Percentiles rank a stretch among this genome's conserved stretches.
Evolutionary conservation across 1,284 basidiomycete species (phyloP).

Genomic region (Leccinum fallax): DNA sequence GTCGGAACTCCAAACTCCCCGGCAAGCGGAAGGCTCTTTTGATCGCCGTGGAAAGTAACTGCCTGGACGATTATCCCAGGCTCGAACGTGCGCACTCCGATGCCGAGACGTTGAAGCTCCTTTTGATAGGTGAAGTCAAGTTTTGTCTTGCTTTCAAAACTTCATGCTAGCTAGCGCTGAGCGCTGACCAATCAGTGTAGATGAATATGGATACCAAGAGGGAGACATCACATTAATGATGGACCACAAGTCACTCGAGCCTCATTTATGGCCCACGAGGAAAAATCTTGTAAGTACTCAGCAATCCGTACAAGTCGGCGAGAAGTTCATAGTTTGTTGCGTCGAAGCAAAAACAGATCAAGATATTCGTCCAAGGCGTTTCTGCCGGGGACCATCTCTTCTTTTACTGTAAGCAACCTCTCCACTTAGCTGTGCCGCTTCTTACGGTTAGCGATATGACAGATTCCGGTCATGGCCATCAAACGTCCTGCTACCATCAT

Average conservation of each 20-base stretch:
- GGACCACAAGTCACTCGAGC: conserved; percentile 22
- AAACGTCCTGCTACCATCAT: conserved; percentile 31
- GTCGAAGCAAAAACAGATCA: conserved; percentile 37
- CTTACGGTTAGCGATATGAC: conserved; percentile 1
- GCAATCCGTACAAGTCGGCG: not conserved
- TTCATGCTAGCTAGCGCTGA: conserved; percentile 1
- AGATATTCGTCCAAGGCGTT: conserved; percentile 31
- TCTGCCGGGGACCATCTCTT: conserved; percentile 40
- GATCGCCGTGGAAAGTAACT: conserved; percentile 20
- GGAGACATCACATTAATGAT: conserved; percentile 36
- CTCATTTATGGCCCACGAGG: conserved; percentile 21
- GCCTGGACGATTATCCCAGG: not conserved
- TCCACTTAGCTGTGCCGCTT: not conserved
- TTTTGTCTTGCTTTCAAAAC: not conserved
- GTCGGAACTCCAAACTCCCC: not conserved
- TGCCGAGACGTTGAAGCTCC: conserved; percentile 10
- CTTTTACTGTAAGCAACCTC: conserved; percentile 38
- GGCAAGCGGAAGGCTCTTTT: conserved; percentile 23
- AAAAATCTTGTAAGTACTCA: conserved; percentile 31
- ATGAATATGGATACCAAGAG: conserved; percentile 28
- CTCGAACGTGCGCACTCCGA: conserved; percentile 21
- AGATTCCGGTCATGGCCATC: conserved; percentile 42
- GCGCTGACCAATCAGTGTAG: conserved; percentile 1
- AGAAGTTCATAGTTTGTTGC: not conserved
- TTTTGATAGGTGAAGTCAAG: conserved; percentile 24